Evolutionary conservation across 208 protist genomes (phyloP).

Genomic region (Leishmania tarentolae): DNA sequence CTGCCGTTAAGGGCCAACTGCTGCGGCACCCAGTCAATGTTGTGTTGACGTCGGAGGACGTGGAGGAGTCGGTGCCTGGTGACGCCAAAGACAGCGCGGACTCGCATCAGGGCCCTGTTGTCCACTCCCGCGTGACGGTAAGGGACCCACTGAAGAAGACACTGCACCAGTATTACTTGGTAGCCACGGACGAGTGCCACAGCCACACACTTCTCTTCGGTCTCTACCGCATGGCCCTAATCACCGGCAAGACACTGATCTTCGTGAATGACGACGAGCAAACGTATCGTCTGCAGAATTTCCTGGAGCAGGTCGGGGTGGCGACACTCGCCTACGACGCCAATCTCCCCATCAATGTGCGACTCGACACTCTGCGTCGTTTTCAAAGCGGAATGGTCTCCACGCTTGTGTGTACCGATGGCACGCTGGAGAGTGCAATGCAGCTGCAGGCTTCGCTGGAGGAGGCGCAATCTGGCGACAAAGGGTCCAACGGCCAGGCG

Average conservation of each 20-base stretch:
- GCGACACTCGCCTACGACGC: conserved; percentile 94
- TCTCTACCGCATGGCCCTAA: conserved; percentile 92
- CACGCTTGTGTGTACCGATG: conserved; percentile 97
- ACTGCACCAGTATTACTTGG: conserved; percentile 87
- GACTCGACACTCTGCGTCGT: conserved; percentile 92
- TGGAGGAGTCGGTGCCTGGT: conserved; percentile 46
- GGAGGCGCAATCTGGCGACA: conserved; percentile 10
- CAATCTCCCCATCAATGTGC: conserved; percentile 95
- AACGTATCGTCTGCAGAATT: conserved; percentile 96
- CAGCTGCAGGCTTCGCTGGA: conserved; percentile 59
- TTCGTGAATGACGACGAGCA: conserved; percentile 95
- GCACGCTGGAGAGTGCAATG: conserved; percentile 81
- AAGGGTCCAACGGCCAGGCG: conserved; percentile 1
- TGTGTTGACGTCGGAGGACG: conserved; percentile 82
- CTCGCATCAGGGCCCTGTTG: conserved; percentile 43
- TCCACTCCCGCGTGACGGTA: conserved; percentile 73
- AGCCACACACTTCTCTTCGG: conserved; percentile 95
- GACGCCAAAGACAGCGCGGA: conserved; percentile 44
- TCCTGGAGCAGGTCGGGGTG: conserved; percentile 95
- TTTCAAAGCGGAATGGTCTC: conserved; percentile 96
- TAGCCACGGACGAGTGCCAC: conserved; percentile 91
- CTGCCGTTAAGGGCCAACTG: conserved; percentile 92
- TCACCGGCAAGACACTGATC: conserved; percentile 95
- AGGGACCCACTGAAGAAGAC: conserved; percentile 51
- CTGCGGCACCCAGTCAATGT: conserved; percentile 94